phyloP scores from a whole-genome alignment of 805 yeast species.

The Zygotorulaspora florentina region DNA sequence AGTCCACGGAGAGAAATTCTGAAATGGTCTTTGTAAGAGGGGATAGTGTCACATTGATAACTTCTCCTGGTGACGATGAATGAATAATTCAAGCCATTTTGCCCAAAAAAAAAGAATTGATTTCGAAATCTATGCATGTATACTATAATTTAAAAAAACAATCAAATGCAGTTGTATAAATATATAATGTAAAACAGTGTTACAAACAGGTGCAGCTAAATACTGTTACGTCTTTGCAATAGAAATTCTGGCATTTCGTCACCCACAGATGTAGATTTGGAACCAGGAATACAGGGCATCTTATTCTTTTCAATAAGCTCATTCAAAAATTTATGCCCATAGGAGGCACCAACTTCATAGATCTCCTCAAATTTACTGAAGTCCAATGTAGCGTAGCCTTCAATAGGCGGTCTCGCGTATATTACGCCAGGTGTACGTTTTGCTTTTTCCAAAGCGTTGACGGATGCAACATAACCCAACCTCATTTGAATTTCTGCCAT shows the following conservation, averaged over 20 bases:
- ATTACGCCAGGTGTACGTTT: conserved; percentile 79
- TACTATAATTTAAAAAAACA: conserved; percentile 1
- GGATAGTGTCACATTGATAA: conserved; percentile 87
- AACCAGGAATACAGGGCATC: conserved; percentile 62
- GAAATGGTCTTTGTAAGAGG: conserved; percentile 97
- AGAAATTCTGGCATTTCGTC: conserved; percentile 34
- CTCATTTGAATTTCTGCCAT: conserved; percentile 94
- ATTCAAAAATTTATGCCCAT: conserved; percentile 57
- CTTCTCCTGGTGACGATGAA: conserved; percentile 41
- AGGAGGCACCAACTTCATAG: conserved; percentile 70
- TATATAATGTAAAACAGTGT: not conserved
- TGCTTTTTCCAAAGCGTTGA: conserved; percentile 85
- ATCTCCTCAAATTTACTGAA: conserved; percentile 91
- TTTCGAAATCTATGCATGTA: not conserved
- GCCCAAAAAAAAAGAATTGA: too few relatives aligned
- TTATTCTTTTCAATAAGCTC: conserved; percentile 49
- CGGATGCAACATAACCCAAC: conserved; percentile 91
- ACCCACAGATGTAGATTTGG: conserved; percentile 21
- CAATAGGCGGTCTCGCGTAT: conserved; percentile 92
- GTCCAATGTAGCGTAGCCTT: conserved; percentile 84
- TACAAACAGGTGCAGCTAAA: conserved; percentile 31
- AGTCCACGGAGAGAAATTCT: conserved; percentile 51
- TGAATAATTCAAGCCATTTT: conserved; percentile 4
- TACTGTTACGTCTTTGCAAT: conserved; percentile 59
- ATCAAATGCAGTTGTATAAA: conserved; percentile 1